These are phyloP conservation scores for Sphaerulina musiva DNA, from an alignment of 2,329 filamentous ascomycete genomes.

Conservation along the genomic window DNA sequence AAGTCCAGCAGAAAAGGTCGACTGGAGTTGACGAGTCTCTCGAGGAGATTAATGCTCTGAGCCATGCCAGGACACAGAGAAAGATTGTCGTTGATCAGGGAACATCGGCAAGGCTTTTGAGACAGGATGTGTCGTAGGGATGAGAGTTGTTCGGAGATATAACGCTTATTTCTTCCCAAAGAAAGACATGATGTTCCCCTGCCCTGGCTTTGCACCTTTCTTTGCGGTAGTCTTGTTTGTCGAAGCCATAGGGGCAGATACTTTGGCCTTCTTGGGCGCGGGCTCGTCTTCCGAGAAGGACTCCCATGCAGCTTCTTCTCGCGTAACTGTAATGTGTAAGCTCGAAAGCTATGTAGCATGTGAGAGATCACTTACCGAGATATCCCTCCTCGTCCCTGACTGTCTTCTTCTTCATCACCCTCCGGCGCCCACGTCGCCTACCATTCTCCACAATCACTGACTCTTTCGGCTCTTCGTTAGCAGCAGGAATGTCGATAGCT, in stretches of 20 bases:
- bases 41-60: background rate
- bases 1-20: background rate
- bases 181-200: conserved; percentile 87
- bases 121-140: background rate
- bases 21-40: background rate
- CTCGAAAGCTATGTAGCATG: background rate
- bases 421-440: conserved; percentile 66
- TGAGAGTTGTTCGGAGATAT: background rate
- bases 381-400: conserved; percentile 85
- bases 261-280: conserved; percentile 50
- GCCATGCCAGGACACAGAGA: background rate
- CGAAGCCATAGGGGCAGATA: conserved; percentile 31
- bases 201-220: conserved; percentile 46
- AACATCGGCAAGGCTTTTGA: background rate
- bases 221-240: conserved; percentile 49
- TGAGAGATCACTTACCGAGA: conserved; percentile 55
- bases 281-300: conserved; percentile 88
- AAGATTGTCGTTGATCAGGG: background rate
- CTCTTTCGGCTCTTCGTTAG: conserved; percentile 34
- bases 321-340: conserved; percentile 59
- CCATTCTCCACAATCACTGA: conserved; percentile 54
- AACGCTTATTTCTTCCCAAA: conserved; percentile 66
- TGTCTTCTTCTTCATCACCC: conserved; percentile 81
- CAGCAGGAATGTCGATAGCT: conserved; percentile 47
- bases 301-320: conserved; percentile 80